A percentile compares a stretch with the other conserved stretches of the same genome.
Evolutionary conservation across 495 filamentous ascomycete species (phyloP).

Genomic region (Penicillium simplicissimum): DNA sequence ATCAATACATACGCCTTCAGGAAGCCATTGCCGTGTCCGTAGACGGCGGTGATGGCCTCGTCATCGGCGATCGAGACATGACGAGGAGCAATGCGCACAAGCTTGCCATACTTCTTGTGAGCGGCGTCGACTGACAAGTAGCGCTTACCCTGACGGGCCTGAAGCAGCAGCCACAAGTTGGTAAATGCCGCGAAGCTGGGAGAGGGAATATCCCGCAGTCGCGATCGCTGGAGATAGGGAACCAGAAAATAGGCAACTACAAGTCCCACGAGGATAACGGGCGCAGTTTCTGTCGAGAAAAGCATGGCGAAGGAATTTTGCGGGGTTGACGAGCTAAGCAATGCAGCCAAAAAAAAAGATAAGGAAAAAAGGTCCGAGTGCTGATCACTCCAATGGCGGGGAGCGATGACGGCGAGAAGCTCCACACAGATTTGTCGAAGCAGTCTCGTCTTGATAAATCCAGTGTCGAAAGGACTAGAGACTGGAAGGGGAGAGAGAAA

Average conservation of each 20-base stretch:
- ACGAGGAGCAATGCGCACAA: constrained; percentile 60
- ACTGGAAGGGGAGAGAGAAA: background rate
- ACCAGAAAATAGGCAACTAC: constrained; percentile 63
- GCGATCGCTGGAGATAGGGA: constrained; percentile 67
- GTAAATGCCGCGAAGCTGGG: constrained; percentile 69
- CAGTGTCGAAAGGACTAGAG: background rate
- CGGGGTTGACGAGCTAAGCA: background rate
- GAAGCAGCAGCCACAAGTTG: constrained; percentile 76
- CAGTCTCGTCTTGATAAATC: background rate
- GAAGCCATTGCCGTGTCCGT: constrained; percentile 72
- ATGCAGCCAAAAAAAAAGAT: background rate
- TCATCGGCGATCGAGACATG: constrained; percentile 63
- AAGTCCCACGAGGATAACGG: constrained; percentile 57
- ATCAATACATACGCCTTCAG: constrained; percentile 61
- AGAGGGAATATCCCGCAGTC: constrained; percentile 64
- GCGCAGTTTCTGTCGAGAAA: constrained; percentile 53
- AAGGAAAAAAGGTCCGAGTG: background rate
- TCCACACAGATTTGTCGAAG: background rate
- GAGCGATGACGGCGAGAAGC: background rate
- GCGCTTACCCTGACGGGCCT: constrained; percentile 65
- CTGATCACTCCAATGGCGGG: background rate
- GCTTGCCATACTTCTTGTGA: constrained; percentile 68
- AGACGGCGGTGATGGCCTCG: constrained; percentile 56
- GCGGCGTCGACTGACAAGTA: constrained; percentile 67
- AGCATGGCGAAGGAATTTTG: constrained; percentile 30